A percentile compares a stretch with the other conserved stretches of the same genome.
phyloP scores from a whole-genome alignment of 192 early-diverging fungal species.

The Coemansia sp. region DNA sequence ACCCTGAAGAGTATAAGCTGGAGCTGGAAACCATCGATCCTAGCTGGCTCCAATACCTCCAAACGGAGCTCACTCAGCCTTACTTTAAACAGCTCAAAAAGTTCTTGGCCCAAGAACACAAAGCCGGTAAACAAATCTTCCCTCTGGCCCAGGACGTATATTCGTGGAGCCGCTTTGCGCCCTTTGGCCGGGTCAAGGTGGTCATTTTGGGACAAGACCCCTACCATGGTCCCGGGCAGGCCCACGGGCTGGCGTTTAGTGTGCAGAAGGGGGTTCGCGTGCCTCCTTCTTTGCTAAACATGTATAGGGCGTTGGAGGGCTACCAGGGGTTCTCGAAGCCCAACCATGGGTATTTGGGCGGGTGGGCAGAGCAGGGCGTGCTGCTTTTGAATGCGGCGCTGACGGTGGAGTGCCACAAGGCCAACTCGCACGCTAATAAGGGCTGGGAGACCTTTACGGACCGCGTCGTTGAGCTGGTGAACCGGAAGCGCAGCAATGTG shows the following conservation, averaged over 20 bases:
- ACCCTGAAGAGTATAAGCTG: conserved; percentile 24
- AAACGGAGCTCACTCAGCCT: conserved; percentile 59
- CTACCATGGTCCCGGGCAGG: conserved; percentile 72
- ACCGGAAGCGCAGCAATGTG: conserved; percentile 56
- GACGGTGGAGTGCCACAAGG: conserved; percentile 74
- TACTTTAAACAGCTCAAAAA: conserved; percentile 63
- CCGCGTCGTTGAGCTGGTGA: conserved; percentile 72
- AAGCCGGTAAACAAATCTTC: conserved; percentile 59
- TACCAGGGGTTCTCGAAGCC: conserved; percentile 68
- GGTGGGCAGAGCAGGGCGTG: conserved; percentile 84
- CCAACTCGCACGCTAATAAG: conserved; percentile 74
- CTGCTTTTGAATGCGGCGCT: conserved; percentile 85
- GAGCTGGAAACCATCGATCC: conserved; percentile 70
- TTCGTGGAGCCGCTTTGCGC: conserved; percentile 75
- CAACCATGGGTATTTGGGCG: conserved; percentile 73
- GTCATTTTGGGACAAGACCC: conserved; percentile 93
- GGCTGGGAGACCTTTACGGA: conserved; percentile 92
- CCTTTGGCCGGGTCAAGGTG: conserved; percentile 67
- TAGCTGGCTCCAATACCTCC: conserved; percentile 69
- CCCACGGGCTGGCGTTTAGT: conserved; percentile 91
- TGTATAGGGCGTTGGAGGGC: conserved; percentile 82
- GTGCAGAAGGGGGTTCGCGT: conserved; percentile 69
- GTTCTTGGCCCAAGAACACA: conserved; percentile 61
- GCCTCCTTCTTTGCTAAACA: conserved; percentile 91
- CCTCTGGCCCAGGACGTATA: conserved; percentile 76